Conservation (phyloP, 305 asterid species). For the Solanum chacoense region DNA sequence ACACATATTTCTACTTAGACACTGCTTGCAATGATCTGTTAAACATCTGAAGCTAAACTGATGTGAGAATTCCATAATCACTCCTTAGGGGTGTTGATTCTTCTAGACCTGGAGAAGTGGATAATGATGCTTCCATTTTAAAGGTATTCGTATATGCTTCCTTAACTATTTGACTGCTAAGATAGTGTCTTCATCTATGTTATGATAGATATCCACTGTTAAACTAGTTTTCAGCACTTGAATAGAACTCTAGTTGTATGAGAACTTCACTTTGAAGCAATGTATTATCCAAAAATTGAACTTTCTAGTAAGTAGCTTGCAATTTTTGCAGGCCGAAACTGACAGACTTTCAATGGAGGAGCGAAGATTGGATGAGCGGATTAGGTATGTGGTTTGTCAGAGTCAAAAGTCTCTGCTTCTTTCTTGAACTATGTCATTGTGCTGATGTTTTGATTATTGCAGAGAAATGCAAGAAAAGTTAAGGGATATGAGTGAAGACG, state of each 20-base stretch:
- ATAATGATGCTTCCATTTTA: slow-evolving; percentile 58
- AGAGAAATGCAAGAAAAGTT: slow-evolving; percentile 86
- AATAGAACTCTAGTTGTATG: not conserved
- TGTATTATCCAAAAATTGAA: not conserved
- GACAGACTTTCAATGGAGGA: slow-evolving; percentile 80
- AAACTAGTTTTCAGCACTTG: not conserved
- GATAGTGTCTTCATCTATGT: slow-evolving; percentile 1
- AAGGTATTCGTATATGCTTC: slow-evolving; percentile 38
- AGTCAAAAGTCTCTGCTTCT: slow-evolving; percentile 10
- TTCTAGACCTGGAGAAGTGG: slow-evolving; percentile 67
- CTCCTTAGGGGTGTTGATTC: slow-evolving; percentile 74
- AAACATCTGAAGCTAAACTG: slow-evolving; percentile 3
- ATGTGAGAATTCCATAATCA: slow-evolving; percentile 15
- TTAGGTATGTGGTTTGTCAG: slow-evolving; percentile 38
- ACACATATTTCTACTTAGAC: not conserved
- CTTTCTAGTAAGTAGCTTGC: not conserved
- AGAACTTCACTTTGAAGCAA: not conserved
- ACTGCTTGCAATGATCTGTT: not conserved
- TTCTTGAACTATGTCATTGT: slow-evolving; percentile 5
- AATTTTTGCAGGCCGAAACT: slow-evolving; percentile 65
- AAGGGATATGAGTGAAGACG: slow-evolving; percentile 75
- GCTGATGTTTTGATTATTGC: slow-evolving; percentile 27
- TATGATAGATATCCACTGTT: not conserved
- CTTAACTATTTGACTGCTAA: not conserved
- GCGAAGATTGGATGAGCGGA: slow-evolving; percentile 60